These are phyloP conservation scores for Epichloe hybrida DNA, from an alignment of 2,329 filamentous ascomycete species.

Conservation along the genomic window DNA sequence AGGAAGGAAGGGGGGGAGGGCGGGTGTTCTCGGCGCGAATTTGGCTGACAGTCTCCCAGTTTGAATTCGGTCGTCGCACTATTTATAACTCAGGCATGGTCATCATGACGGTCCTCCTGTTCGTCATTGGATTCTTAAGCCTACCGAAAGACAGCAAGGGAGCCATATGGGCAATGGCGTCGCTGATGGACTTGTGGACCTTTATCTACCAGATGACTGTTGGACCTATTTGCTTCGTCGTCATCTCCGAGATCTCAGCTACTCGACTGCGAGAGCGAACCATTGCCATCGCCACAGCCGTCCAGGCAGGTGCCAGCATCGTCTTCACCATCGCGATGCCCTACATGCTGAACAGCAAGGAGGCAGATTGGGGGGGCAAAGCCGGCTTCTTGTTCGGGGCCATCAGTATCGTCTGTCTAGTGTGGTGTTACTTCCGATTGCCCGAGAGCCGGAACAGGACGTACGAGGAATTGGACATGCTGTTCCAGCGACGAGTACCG, in stretches of 20 bases:
- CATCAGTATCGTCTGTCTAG: constrained; percentile 11
- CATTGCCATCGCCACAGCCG: constrained; percentile 17
- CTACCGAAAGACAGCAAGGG: constrained; percentile 17
- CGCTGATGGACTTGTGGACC: constrained; percentile 28
- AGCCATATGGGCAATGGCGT: constrained; percentile 24
- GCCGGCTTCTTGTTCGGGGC: constrained; percentile 19
- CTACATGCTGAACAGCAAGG: constrained; percentile 19
- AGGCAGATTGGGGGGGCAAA: constrained; percentile 21
- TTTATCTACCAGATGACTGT: constrained; percentile 27
- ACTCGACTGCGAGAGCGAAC: constrained; percentile 20
- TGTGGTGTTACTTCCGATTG: constrained; percentile 16
- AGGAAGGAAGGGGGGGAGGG: no score
- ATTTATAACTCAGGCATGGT: constrained; percentile 20
- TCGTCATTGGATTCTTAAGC: constrained; percentile 28
- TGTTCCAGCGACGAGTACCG: constrained; percentile 13
- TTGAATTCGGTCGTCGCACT: constrained; percentile 23
- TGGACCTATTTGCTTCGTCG: constrained; percentile 28
- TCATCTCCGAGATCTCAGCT: constrained; percentile 25
- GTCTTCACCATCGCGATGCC: constrained; percentile 16
- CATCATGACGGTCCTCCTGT: constrained; percentile 23
- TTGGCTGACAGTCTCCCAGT: constrained; percentile 2
- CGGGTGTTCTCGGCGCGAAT: neutral
- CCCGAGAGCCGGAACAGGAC: constrained; percentile 17
- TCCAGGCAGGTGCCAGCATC: constrained; percentile 12
- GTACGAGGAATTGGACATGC: constrained; percentile 19